Evolutionary conservation across 129 eudicot species (phyloP).

Genomic region (Chrysanthemum lavandulifolium): DNA sequence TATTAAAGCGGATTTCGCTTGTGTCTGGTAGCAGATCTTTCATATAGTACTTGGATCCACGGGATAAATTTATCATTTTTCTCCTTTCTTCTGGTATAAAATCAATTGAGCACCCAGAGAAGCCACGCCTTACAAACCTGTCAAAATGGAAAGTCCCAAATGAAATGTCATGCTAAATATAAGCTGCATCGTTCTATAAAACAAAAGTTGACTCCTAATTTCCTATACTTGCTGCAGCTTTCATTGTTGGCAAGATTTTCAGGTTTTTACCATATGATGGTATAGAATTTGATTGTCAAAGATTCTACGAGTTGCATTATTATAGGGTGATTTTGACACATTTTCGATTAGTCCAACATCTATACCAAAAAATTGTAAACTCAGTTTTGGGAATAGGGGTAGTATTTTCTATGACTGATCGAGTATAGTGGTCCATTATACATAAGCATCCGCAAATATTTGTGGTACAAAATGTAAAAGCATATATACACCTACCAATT

Average conservation of each 20-base stretch:
- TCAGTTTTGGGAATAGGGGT: not conserved
- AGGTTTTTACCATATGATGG: no score
- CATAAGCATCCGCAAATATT: not conserved
- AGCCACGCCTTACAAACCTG: constrained; percentile 99
- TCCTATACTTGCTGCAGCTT: no score
- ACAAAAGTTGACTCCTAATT: no score
- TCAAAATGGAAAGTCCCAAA: not conserved
- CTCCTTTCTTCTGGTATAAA: constrained; percentile 70
- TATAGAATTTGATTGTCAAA: no score
- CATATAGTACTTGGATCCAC: no score
- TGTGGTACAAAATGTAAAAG: not conserved
- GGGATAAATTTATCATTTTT: constrained; percentile 78
- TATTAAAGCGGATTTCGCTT: no score
- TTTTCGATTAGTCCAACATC: not conserved
- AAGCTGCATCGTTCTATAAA: no score
- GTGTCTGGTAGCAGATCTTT: no score
- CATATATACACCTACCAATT: constrained; percentile 55
- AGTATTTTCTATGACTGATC: no score
- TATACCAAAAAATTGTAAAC: not conserved
- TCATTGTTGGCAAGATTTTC: no score
- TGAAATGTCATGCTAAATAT: no score
- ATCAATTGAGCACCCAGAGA: constrained; percentile 81
- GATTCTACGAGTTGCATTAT: not conserved
- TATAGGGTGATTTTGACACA: not conserved
- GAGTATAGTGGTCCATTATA: not conserved